Conservation (phyloP, 352 stramenopile species). For the Peronosclerospora sorghi region DNA sequence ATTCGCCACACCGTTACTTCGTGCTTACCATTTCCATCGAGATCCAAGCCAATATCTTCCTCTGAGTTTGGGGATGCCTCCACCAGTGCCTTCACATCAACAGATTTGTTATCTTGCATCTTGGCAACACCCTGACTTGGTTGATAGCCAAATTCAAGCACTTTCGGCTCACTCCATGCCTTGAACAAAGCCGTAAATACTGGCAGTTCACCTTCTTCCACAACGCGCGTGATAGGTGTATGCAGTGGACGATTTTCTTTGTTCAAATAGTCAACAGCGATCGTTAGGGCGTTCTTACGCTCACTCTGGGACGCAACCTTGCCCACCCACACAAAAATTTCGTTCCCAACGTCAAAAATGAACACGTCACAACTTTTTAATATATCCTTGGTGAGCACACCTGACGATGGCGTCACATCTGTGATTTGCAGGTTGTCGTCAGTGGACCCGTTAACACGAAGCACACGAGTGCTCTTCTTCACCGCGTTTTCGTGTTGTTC, state of each 20-base stretch:
- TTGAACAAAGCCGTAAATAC: slow-evolving; percentile 83
- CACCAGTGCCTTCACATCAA: slow-evolving; percentile 54
- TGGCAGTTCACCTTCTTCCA: slow-evolving; percentile 71
- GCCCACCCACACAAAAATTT: slow-evolving; percentile 89
- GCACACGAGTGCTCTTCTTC: slow-evolving; percentile 61
- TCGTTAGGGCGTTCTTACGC: slow-evolving; percentile 79
- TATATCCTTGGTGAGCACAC: slow-evolving; percentile 64
- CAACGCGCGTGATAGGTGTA: slow-evolving; percentile 76
- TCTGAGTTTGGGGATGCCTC: slow-evolving; percentile 30
- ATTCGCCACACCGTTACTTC: slow-evolving; percentile 86
- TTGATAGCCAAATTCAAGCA: slow-evolving; percentile 56
- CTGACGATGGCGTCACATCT: slow-evolving; percentile 53
- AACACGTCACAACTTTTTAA: slow-evolving; percentile 88
- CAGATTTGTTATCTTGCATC: slow-evolving; percentile 31
- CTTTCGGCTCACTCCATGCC: slow-evolving; percentile 57
- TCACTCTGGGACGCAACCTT: slow-evolving; percentile 70
- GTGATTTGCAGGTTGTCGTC: slow-evolving; percentile 38
- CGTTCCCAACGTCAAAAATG: slow-evolving; percentile 83
- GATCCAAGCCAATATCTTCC: slow-evolving; percentile 64
- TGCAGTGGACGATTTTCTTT: slow-evolving; percentile 36
- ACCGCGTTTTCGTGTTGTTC: slow-evolving; percentile 47
- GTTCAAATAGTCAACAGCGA: slow-evolving; percentile 79
- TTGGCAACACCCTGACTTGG: slow-evolving; percentile 31
- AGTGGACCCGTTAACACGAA: slow-evolving; percentile 62
- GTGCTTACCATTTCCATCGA: slow-evolving; percentile 58